Evolutionary conservation across 2,329 filamentous ascomycete genomes (phyloP).

Genomic region (Beauveria medogensis): DNA sequence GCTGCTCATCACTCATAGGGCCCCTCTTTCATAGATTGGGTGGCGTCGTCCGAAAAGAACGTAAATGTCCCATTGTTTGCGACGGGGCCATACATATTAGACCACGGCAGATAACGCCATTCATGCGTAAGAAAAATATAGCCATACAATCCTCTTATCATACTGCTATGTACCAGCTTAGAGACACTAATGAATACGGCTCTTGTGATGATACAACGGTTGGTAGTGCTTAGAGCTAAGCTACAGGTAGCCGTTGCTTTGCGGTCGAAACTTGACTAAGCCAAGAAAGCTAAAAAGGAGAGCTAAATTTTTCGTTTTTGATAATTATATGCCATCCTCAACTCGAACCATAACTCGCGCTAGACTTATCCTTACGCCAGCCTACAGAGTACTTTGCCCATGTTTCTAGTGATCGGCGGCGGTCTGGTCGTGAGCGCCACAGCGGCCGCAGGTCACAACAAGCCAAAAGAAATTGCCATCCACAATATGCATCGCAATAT

Average conservation of each 20-base stretch:
- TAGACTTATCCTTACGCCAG: not conserved
- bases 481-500: not conserved
- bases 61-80: not conserved
- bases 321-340: not conserved
- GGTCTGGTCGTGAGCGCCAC: not conserved
- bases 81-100: not conserved
- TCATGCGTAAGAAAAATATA: not conserved
- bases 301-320: not conserved
- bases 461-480: not conserved
- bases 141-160: not conserved
- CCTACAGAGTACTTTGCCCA: not conserved
- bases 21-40: not conserved
- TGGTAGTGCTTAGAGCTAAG: not conserved
- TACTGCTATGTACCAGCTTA: not conserved
- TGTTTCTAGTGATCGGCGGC: not conserved
- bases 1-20: not conserved
- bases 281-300: not conserved
- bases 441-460: not conserved
- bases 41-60: not conserved
- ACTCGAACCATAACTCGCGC: not conserved
- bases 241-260: too few relatives aligned
- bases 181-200: not conserved
- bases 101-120: not conserved
- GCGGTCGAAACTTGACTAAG: not conserved
- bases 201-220: constrained; percentile 1